Evolutionary conservation across 306 rosid genomes (phyloP).

Genomic region (Sechiopsis laciniata): DNA sequence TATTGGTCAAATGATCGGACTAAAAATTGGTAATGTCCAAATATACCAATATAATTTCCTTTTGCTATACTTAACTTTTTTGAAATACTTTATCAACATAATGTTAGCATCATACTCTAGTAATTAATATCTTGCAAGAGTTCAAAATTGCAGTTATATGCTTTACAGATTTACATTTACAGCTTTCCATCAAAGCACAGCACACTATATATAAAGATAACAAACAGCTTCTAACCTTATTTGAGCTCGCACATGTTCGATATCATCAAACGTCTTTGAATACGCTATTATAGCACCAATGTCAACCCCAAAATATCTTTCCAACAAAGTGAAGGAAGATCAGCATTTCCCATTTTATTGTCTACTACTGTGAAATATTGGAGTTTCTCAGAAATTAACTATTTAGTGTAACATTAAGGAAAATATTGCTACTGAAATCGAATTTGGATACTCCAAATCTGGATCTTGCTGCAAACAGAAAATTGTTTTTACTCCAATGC

Average conservation of each 20-base stretch:
- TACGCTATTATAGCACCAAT: constrained; percentile 72
- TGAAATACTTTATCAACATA: background rate
- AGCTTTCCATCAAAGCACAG: background rate
- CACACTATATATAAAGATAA: background rate
- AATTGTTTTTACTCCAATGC: constrained; percentile 83
- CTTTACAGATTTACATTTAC: background rate
- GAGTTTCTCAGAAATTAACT: background rate
- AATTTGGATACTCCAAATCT: constrained; percentile 88
- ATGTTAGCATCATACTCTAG: background rate
- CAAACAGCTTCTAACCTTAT: constrained; percentile 55
- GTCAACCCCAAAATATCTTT: constrained; percentile 88
- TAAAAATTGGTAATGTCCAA: background rate
- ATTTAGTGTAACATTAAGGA: constrained; percentile 13
- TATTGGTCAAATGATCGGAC: background rate
- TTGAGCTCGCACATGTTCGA: constrained; percentile 88
- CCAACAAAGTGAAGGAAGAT: constrained; percentile 35
- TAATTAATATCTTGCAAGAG: background rate
- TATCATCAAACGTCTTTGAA: constrained; percentile 54
- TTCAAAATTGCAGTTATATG: background rate
- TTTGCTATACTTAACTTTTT: background rate
- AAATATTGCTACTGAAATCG: constrained; percentile 30
- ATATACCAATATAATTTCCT: constrained; percentile 2
- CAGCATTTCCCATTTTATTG: constrained; percentile 19
- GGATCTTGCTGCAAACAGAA: constrained; percentile 87
- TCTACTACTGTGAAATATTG: background rate